Percentiles rank a stretch among this genome's conserved stretches.
Conservation (phyloP, 371 early-diverging fungal genomes). For the Zancudomyces culisetae region DNA sequence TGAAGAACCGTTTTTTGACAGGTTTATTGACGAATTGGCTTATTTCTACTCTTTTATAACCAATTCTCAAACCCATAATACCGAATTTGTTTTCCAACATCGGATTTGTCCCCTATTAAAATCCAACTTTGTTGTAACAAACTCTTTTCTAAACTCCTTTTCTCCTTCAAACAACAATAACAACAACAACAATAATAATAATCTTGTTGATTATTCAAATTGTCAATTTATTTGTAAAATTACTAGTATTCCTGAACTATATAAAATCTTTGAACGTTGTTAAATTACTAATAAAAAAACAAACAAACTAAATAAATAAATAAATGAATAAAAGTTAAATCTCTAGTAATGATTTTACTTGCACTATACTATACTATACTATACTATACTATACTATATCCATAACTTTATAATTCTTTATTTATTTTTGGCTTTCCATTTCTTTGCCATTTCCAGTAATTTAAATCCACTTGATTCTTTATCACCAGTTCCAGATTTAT, state of each 20-base stretch:
- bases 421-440: too few species aligned
- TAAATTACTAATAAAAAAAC: too few species aligned
- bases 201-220: constrained; percentile 45
- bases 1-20: constrained; percentile 61
- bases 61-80: background rate
- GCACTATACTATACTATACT: too few species aligned
- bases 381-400: too few species aligned
- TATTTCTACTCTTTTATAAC: constrained; percentile 50
- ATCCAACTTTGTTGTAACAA: background rate
- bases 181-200: constrained; percentile 26
- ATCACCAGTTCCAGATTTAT: too few species aligned
- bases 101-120: background rate
- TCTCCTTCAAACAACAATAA: constrained; percentile 36
- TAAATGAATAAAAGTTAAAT: too few species aligned
- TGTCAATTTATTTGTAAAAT: constrained; percentile 55
- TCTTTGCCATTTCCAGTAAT: too few species aligned
- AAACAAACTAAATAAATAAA: too few species aligned
- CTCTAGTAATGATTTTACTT: too few species aligned
- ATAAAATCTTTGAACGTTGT: constrained; percentile 83
- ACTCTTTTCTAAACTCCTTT: constrained; percentile 44
- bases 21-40: constrained; percentile 48
- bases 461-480: too few species aligned
- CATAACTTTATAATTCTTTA: too few species aligned
- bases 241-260: too few species aligned
- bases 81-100: background rate